Base-by-base conservation (phyloP, 23 red algal genomes). In the Porphyridium purpureum region DNA sequence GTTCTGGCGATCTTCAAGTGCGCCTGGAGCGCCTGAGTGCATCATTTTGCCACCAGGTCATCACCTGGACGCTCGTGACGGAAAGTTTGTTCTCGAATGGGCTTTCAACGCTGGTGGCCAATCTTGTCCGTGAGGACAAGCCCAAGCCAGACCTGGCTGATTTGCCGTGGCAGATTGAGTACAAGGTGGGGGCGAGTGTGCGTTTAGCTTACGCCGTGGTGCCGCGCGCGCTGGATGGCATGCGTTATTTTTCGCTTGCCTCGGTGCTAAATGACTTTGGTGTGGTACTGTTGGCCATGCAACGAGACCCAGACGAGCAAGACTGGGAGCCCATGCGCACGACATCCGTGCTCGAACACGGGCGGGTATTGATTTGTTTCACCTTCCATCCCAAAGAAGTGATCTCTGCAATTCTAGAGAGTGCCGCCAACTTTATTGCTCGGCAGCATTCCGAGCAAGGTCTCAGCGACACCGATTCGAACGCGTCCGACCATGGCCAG, bases 71-170 rank as follows among this genome's bases (percentile, higher is more conserved):
- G 6, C 64, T 82, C 8, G 24, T 82, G 8, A 66, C 76, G 56
- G 65, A 82, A 41, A 82, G 72, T 55, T 54, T 82, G 5, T 82
- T 82, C 35, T 82, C 64, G 58, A 82, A 82, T 54, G 76, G 76
- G 24, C 30, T 82, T 7, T 82, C 76, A 9, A 82, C 76, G 35
- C 76, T 82, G 2, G 29, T 82, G 29, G 46, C 54, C 33, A 82
- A 82, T 58, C 55, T 82, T 23, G 60, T 68, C 33, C n/a, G n/a
- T n/a, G n/a, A n/a, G n/a, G n/a, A n/a, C n/a, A n/a, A n/a, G n/a
- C n/a, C n/a, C n/a, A n/a, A n/a, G n/a, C n/a, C n/a, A n/a, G n/a
- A n/a, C n/a, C 50, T 69, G 8, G 50, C 53, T 6, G 76, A 82
- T 27, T 49, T 33, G 1, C 51, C 55, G 17, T 71, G 76, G 76